Percentiles rank a stretch among this genome's conserved stretches.
These are phyloP conservation scores for Bromus sterilis DNA, from an alignment of 176 grass and related monocot species.

Conservation along the genomic window DNA sequence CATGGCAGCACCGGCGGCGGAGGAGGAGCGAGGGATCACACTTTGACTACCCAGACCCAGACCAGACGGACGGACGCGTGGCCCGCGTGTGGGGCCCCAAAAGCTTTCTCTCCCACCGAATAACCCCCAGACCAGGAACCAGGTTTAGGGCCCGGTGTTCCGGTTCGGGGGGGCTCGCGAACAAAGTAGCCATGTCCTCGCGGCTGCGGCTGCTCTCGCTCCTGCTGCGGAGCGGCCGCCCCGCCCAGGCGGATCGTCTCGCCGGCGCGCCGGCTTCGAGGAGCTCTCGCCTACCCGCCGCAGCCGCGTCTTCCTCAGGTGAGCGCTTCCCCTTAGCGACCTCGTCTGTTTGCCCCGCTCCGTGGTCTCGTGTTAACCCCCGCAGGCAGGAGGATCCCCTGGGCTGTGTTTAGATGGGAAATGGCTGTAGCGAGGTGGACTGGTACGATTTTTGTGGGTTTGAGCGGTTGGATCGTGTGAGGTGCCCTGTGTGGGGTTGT, in stretches of 20 bases:
- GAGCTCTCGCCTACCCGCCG: not conserved
- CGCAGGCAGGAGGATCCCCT: not conserved
- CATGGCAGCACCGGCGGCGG: not conserved
- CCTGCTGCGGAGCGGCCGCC: not conserved
- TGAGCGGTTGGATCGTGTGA: not conserved
- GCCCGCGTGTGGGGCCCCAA: not conserved
- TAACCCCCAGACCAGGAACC: not conserved
- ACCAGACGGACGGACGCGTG: no score
- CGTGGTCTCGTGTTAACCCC: not conserved
- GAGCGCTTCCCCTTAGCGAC: not conserved
- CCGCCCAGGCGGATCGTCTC: not conserved
- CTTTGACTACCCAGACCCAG: not conserved
- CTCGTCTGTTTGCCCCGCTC: not conserved
- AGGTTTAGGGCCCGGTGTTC: not conserved
- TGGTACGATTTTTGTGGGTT: not conserved
- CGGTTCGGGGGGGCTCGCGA: not conserved
- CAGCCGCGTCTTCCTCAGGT: not conserved
- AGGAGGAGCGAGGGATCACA: not conserved
- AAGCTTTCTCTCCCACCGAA: not conserved
- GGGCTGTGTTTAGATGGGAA: not conserved
- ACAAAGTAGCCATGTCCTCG: conserved; percentile 1
- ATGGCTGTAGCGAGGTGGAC: not conserved
- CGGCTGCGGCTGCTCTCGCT: not conserved
- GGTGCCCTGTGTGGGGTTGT: not conserved
- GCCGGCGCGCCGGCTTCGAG: not conserved